These are phyloP conservation scores for Hermanozyma aechmeae DNA, from an alignment of 805 yeast genomes.

Conservation along the genomic window DNA sequence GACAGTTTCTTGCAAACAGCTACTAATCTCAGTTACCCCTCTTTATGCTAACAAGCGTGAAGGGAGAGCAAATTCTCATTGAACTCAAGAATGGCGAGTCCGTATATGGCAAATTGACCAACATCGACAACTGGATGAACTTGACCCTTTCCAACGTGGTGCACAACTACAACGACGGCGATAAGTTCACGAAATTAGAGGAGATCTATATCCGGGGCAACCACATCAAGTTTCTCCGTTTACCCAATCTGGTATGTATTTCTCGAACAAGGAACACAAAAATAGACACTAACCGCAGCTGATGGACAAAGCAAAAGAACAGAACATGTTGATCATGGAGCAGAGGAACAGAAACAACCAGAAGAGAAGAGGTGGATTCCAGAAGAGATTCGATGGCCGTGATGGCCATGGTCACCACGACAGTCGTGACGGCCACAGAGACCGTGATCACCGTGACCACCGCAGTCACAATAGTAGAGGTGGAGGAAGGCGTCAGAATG, in stretches of 20 bases:
- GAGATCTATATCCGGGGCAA: slow-evolving; percentile 81
- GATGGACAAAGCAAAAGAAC: slow-evolving; percentile 69
- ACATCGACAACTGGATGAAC: slow-evolving; percentile 96
- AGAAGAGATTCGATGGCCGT: slow-evolving; percentile 14
- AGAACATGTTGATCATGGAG: slow-evolving; percentile 42
- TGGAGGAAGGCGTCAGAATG: too few relatives aligned
- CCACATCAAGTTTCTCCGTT: slow-evolving; percentile 68
- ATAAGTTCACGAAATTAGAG: slow-evolving; percentile 49
- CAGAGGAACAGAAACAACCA: slow-evolving; percentile 38
- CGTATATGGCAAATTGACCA: slow-evolving; percentile 70
- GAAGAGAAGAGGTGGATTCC: slow-evolving; percentile 33
- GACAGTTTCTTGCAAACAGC: background rate
- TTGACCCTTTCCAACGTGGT: slow-evolving; percentile 71
- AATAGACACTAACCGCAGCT: slow-evolving; percentile 17
- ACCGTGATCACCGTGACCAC: slow-evolving; percentile 5
- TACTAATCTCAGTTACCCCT: slow-evolving; percentile 62
- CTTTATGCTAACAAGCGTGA: slow-evolving; percentile 82
- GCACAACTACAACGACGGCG: slow-evolving; percentile 55
- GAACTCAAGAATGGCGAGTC: slow-evolving; percentile 91
- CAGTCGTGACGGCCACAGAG: slow-evolving; percentile 14
- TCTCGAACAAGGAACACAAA: background rate
- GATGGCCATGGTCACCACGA: slow-evolving; percentile 18
- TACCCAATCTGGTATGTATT: slow-evolving; percentile 49
- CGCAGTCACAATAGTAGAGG: too few relatives aligned
- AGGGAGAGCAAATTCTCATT: slow-evolving; percentile 77